Conservation (phyloP, 768 basidiomycete genomes). For the Austroboletus festivus region DNA sequence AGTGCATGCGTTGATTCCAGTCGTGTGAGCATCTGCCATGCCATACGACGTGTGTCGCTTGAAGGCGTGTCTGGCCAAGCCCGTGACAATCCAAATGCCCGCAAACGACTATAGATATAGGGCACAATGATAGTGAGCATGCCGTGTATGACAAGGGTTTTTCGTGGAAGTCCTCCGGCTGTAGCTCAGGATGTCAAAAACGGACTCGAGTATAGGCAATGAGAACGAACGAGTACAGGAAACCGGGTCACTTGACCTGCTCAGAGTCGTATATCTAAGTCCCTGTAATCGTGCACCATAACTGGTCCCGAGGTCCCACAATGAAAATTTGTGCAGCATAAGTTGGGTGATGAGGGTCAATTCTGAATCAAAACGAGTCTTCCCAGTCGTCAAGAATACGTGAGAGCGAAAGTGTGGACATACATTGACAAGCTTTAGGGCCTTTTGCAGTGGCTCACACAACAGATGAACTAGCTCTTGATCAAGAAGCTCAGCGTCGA, state of each 20-base stretch:
- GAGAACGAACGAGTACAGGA: constrained; percentile 24
- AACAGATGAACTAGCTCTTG: constrained; percentile 80
- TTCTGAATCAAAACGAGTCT: constrained; percentile 76
- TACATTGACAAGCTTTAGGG: constrained; percentile 68
- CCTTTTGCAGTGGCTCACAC: constrained; percentile 74
- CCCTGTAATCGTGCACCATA: constrained; percentile 86
- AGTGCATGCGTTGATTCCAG: constrained; percentile 66
- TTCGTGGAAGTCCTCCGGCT: constrained; percentile 68
- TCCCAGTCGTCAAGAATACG: constrained; percentile 18
- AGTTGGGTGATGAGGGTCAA: constrained; percentile 66
- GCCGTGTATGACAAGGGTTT: constrained; percentile 63
- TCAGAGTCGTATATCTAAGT: constrained; percentile 50
- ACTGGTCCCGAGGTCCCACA: constrained; percentile 77
- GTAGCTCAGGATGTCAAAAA: constrained; percentile 2
- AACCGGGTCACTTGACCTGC: not conserved
- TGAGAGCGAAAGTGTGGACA: constrained; percentile 22
- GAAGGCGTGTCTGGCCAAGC: constrained; percentile 93
- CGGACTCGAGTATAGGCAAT: not conserved
- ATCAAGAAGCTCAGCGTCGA: constrained; percentile 90
- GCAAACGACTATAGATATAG: constrained; percentile 74
- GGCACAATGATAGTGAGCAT: constrained; percentile 70
- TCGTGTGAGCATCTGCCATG: constrained; percentile 66
- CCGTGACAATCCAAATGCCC: constrained; percentile 70
- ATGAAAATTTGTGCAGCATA: constrained; percentile 73
- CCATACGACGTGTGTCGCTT: constrained; percentile 66